phyloP scores from a whole-genome alignment of 164 flowering plant species.

The Macadamia tetraphylla region DNA sequence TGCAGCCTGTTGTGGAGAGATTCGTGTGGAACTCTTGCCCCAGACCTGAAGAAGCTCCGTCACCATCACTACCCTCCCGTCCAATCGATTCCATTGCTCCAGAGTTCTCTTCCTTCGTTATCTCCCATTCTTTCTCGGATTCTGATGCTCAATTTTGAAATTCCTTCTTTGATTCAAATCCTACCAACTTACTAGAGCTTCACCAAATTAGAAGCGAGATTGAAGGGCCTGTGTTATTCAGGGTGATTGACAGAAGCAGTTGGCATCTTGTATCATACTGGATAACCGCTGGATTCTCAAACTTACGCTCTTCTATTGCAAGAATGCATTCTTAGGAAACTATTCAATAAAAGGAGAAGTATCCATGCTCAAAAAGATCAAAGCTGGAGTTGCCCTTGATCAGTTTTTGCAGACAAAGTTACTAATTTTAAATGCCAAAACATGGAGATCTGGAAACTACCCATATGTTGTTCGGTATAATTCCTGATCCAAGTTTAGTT shows the following conservation, averaged over 20 bases:
- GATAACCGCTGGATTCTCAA: background rate
- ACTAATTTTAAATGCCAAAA: background rate
- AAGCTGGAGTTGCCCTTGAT: background rate
- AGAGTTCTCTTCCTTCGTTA: too few relatives aligned
- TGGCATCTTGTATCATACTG: background rate
- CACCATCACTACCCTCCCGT: too few relatives aligned
- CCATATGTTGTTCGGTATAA: background rate
- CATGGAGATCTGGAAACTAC: background rate
- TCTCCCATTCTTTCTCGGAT: too few relatives aligned
- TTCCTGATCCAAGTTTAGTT: background rate
- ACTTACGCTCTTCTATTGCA: background rate
- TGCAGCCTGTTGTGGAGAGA: too few relatives aligned
- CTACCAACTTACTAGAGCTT: background rate
- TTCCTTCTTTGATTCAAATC: too few relatives aligned
- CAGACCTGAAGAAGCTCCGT: too few relatives aligned
- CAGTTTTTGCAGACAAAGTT: background rate
- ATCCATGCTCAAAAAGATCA: background rate
- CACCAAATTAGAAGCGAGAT: background rate
- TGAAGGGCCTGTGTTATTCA: background rate
- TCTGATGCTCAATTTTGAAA: too few relatives aligned
- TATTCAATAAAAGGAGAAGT: background rate
- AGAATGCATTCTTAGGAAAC: background rate
- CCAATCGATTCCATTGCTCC: too few relatives aligned
- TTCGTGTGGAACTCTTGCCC: too few relatives aligned
- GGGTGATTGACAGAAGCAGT: background rate